These are phyloP conservation scores for Samsoniella hepiali DNA, from an alignment of 2,329 filamentous ascomycete species.

Conservation along the genomic window DNA sequence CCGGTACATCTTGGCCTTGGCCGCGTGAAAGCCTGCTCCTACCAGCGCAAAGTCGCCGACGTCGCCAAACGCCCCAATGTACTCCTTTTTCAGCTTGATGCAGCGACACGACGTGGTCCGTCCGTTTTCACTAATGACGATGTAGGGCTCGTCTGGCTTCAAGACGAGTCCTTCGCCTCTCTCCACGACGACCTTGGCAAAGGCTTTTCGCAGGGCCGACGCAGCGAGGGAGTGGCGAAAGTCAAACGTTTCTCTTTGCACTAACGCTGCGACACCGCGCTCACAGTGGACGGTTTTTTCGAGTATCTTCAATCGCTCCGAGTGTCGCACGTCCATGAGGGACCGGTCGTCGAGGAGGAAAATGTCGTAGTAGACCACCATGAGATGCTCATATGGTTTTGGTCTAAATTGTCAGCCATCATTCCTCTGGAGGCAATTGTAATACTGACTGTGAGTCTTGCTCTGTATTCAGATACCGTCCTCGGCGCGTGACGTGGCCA, in stretches of 20 bases:
- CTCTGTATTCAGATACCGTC: constrained; percentile 63
- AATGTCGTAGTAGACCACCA: constrained; percentile 61
- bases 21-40: constrained; percentile 68
- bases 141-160: constrained; percentile 78
- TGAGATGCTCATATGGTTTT: constrained; percentile 51
- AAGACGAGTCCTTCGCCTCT: constrained; percentile 77
- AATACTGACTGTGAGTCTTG: constrained; percentile 62
- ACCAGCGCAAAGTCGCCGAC: constrained; percentile 79
- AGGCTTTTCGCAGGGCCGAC: constrained; percentile 57
- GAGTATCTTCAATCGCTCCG: constrained; percentile 59
- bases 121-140: constrained; percentile 46
- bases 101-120: constrained; percentile 47
- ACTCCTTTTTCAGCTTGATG: constrained; percentile 88
- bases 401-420: constrained; percentile 35
- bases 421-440: constrained; percentile 16
- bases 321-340: constrained; percentile 50
- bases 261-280: constrained; percentile 63
- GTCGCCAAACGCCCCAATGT: constrained; percentile 72
- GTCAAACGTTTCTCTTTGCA: constrained; percentile 64
- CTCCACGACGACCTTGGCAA: constrained; percentile 63
- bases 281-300: constrained; percentile 49
- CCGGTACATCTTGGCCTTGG: constrained; percentile 54
- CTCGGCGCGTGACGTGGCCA: constrained; percentile 73
- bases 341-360: constrained; percentile 54
- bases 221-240: constrained; percentile 54